These are phyloP conservation scores for Strigomonas galati DNA, from an alignment of 208 protist species.

Conservation along the genomic window DNA sequence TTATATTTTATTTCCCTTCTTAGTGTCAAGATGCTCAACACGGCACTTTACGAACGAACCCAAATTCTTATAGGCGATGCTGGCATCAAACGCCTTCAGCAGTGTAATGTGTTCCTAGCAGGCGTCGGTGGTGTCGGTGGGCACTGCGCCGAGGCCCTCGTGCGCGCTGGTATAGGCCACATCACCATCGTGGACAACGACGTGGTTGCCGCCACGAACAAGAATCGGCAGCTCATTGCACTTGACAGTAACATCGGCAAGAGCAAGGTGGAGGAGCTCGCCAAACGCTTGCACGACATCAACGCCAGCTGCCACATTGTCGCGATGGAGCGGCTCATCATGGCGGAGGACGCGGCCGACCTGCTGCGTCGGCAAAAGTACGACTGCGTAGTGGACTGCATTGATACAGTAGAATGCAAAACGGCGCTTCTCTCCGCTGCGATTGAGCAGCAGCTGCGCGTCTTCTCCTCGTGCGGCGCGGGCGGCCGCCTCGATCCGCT, in stretches of 20 bases:
- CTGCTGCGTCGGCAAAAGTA: conserved; percentile 70
- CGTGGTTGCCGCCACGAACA: conserved; percentile 83
- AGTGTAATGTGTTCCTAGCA: conserved; percentile 72
- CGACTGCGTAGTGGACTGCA: conserved; percentile 89
- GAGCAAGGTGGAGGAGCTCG: conserved; percentile 81
- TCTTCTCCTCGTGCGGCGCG: conserved; percentile 80
- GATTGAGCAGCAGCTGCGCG: conserved; percentile 45
- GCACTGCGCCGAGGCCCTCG: conserved; percentile 83
- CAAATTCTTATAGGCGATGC: conserved; percentile 81
- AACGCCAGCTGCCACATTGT: conserved; percentile 66
- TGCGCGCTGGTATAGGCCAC: conserved; percentile 80
- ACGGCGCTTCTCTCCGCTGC: conserved; percentile 67
- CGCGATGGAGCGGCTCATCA: conserved; percentile 64
- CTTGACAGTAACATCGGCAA: conserved; percentile 83
- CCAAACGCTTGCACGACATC: conserved; percentile 75
- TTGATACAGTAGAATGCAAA: conserved; percentile 90
- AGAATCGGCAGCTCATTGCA: conserved; percentile 90
- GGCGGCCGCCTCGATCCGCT: conserved; percentile 80
- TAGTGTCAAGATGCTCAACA: conserved; percentile 65
- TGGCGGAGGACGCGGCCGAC: conserved; percentile 66
- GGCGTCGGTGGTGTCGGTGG: conserved; percentile 87
- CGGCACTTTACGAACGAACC: conserved; percentile 80
- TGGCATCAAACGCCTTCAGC: conserved; percentile 54
- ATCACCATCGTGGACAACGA: conserved; percentile 90
- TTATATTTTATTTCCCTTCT: no score